Evolutionary conservation across 2,329 filamentous ascomycete genomes (phyloP).

Genomic region (Lachnellula cervina): DNA sequence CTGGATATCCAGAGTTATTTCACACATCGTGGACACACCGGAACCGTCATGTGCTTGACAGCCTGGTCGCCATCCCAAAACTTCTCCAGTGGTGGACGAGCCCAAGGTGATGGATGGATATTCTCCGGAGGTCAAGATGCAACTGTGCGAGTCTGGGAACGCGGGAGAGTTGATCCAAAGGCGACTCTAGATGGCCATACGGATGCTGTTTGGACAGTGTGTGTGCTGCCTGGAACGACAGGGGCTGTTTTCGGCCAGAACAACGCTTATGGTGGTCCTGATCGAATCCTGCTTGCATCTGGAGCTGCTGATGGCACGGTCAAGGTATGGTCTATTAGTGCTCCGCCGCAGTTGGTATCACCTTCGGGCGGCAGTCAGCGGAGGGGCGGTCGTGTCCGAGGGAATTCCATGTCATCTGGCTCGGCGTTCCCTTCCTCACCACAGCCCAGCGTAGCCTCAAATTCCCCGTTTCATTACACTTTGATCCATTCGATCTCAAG

Average conservation of each 20-base stretch:
- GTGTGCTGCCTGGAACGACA: constrained; percentile 79
- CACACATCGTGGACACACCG: constrained; percentile 90
- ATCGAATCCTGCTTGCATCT: constrained; percentile 84
- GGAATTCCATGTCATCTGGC: constrained; percentile 90
- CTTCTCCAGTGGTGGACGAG: constrained; percentile 83
- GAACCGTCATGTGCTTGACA: constrained; percentile 79
- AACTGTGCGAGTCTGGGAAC: constrained; percentile 91
- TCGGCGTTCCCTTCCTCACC: constrained; percentile 87
- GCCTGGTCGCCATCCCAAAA: constrained; percentile 84
- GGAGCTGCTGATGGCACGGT: constrained; percentile 88
- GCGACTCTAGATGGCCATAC: constrained; percentile 90
- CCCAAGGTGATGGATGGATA: constrained; percentile 92
- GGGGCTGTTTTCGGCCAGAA: constrained; percentile 74
- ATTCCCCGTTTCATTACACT: constrained; percentile 81
- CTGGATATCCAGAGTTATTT: constrained; percentile 91
- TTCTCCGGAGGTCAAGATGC: constrained; percentile 96
- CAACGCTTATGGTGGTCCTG: constrained; percentile 70
- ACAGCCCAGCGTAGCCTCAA: constrained; percentile 80
- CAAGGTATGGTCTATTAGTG: constrained; percentile 90
- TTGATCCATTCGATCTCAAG: constrained; percentile 82
- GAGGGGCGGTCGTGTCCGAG: constrained; percentile 72
- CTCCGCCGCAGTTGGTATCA: constrained; percentile 79
- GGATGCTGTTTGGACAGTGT: constrained; percentile 93
- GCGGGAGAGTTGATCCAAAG: constrained; percentile 89
- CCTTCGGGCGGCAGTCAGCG: constrained; percentile 65